phyloP scores from a whole-genome alignment of 1,284 basidiomycete species.

The Leccinum fallax region DNA sequence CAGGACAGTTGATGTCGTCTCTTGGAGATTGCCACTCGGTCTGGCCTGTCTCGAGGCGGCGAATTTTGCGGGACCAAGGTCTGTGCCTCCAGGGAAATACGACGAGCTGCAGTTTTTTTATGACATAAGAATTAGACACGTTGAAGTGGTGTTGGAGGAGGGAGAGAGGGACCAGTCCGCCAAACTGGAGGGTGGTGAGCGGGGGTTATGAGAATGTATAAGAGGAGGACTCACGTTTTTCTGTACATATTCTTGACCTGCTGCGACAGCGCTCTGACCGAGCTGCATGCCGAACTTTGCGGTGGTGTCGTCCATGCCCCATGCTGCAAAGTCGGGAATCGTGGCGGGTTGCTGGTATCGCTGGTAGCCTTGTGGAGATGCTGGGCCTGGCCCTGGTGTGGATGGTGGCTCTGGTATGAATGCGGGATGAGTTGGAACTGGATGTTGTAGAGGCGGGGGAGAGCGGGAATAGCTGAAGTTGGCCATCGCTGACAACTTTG shows the following conservation, averaged over 20 bases:
- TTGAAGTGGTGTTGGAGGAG: slow-evolving; percentile 94
- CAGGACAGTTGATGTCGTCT: slow-evolving; percentile 95
- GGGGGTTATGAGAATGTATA: background rate
- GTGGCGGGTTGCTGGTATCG: slow-evolving; percentile 51
- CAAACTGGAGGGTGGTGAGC: slow-evolving; percentile 56
- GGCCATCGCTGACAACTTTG: slow-evolving; percentile 28
- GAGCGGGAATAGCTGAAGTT: slow-evolving; percentile 53
- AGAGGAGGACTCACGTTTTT: slow-evolving; percentile 70
- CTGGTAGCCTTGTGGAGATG: slow-evolving; percentile 74
- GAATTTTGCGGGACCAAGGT: slow-evolving; percentile 74
- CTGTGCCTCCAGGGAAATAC: slow-evolving; percentile 95
- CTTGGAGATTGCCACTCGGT: slow-evolving; percentile 87
- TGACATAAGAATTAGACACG: slow-evolving; percentile 95
- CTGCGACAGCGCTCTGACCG: slow-evolving; percentile 88
- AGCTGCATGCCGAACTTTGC: slow-evolving; percentile 97
- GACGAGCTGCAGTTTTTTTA: slow-evolving; percentile 88
- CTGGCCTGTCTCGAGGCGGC: slow-evolving; percentile 65
- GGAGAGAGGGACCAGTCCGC: slow-evolving; percentile 73
- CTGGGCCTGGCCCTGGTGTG: slow-evolving; percentile 55
- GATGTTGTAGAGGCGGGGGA: slow-evolving; percentile 84
- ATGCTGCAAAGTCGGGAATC: slow-evolving; percentile 63
- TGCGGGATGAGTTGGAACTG: slow-evolving; percentile 87
- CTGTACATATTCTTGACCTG: slow-evolving; percentile 95
- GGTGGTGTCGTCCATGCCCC: slow-evolving; percentile 91
- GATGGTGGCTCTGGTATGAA: slow-evolving; percentile 88